Evolutionary conservation across 1,139 yeast genomes (phyloP).

Genomic region (Ashbya aceris): DNA sequence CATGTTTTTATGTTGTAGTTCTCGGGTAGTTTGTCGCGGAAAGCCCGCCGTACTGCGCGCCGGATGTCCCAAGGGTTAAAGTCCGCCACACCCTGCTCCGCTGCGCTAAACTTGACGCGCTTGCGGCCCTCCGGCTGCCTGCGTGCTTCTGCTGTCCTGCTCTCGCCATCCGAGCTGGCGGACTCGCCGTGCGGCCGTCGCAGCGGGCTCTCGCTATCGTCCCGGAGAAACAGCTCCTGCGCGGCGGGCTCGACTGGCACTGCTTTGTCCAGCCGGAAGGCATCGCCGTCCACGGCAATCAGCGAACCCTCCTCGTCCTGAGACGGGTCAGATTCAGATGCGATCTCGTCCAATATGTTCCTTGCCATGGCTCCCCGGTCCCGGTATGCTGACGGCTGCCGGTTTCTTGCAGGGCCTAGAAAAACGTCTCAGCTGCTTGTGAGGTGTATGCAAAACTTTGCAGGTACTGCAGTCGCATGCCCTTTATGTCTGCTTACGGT

Average conservation of each 20-base stretch:
- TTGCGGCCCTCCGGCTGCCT: constrained; percentile 7
- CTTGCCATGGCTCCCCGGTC: not conserved
- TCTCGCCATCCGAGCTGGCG: not conserved
- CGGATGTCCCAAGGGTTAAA: constrained; percentile 23
- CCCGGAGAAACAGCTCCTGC: constrained; percentile 7
- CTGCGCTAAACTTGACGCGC: constrained; percentile 7
- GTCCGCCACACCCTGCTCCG: constrained; percentile 1
- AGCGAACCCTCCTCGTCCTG: constrained; percentile 6
- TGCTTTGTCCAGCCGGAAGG: constrained; percentile 8
- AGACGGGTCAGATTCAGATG: not conserved
- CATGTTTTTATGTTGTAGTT: constrained; percentile 18
- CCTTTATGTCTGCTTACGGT: too few species aligned
- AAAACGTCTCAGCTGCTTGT: too few species aligned
- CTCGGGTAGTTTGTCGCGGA: constrained; percentile 17
- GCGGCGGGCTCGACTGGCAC: not conserved
- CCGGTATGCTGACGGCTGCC: too few species aligned
- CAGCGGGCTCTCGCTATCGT: constrained; percentile 2
- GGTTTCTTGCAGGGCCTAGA: too few species aligned
- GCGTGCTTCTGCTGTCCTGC: not conserved
- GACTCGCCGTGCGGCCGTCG: not conserved
- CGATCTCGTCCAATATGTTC: constrained; percentile 1
- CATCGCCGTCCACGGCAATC: constrained; percentile 8
- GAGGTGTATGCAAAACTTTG: too few species aligned
- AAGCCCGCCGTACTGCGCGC: constrained; percentile 15
- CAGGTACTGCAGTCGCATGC: too few species aligned